Conservation (phyloP, 345 rosid species). For the Leavenworthia alabamica region DNA sequence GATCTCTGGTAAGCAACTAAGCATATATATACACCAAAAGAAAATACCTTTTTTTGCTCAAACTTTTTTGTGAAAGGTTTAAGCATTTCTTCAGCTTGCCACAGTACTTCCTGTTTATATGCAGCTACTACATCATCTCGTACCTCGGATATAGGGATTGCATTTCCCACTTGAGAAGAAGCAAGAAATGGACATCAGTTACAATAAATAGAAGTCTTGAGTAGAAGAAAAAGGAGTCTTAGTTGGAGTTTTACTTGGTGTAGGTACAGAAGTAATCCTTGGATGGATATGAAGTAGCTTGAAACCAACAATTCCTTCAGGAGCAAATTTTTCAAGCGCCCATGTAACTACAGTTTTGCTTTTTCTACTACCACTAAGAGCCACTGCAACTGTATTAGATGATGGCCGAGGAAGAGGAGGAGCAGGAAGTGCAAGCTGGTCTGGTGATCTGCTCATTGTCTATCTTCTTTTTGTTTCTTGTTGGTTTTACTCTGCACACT, state of each 20-base stretch:
- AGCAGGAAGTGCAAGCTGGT: constrained; percentile 12
- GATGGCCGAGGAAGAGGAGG: constrained; percentile 28
- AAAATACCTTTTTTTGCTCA: constrained; percentile 46
- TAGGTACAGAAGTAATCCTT: constrained; percentile 61
- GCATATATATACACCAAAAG: background rate
- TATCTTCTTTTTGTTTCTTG: background rate
- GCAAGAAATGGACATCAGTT: constrained; percentile 5
- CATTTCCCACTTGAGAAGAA: constrained; percentile 54
- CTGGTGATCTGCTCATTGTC: constrained; percentile 25
- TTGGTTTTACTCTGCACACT: constrained; percentile 12
- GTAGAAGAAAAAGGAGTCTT: background rate
- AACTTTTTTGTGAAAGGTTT: constrained; percentile 57
- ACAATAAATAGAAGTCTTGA: background rate
- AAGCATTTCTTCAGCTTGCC: constrained; percentile 54
- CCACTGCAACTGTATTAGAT: constrained; percentile 39
- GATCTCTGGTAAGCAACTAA: background rate
- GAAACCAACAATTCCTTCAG: constrained; percentile 45
- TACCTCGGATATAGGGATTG: constrained; percentile 66
- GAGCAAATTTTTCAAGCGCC: constrained; percentile 48
- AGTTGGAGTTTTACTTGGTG: constrained; percentile 58
- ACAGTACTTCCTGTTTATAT: constrained; percentile 61
- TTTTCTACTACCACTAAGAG: constrained; percentile 55
- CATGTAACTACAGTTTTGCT: constrained; percentile 48
- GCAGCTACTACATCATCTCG: constrained; percentile 78
- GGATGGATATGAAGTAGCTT: constrained; percentile 69